Conservation (phyloP, 257 asterid genomes). For the Fraxinus anomala region DNA sequence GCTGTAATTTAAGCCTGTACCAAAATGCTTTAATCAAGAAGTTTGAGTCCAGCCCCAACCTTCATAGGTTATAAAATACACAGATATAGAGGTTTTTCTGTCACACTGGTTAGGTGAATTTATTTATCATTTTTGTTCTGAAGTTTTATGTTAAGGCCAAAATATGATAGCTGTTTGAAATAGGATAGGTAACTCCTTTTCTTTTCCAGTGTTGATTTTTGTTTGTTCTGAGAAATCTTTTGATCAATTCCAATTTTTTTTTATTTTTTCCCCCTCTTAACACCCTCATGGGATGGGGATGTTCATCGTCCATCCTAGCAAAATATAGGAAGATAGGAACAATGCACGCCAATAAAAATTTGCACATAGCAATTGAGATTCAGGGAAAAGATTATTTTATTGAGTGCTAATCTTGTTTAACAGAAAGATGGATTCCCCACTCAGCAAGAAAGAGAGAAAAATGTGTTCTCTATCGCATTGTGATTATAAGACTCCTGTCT, state of each 20-base stretch:
- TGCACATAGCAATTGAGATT: background rate
- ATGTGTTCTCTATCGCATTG: conserved; percentile 47
- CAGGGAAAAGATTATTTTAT: background rate
- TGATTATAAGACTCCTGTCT: conserved; percentile 70
- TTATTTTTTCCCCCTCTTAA: background rate
- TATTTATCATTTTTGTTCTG: background rate
- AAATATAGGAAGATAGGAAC: background rate
- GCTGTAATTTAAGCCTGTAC: background rate
- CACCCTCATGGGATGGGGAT: no score
- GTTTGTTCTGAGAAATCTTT: background rate
- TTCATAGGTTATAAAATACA: no score
- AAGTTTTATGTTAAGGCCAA: background rate
- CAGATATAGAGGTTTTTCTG: background rate
- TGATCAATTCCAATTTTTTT: no score
- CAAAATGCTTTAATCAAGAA: background rate
- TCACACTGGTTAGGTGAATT: background rate
- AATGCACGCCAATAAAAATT: background rate
- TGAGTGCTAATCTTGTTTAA: background rate
- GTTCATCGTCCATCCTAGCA: no score
- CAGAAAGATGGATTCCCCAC: background rate
- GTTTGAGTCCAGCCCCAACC: background rate
- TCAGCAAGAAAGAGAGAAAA: background rate
- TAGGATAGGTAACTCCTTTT: no score
- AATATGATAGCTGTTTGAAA: background rate
- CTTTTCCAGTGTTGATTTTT: no score